A percentile compares a stretch with the other conserved stretches of the same genome.
phyloP scores from a whole-genome alignment of 2,329 filamentous ascomycete species.

The Polychaeton citri region DNA sequence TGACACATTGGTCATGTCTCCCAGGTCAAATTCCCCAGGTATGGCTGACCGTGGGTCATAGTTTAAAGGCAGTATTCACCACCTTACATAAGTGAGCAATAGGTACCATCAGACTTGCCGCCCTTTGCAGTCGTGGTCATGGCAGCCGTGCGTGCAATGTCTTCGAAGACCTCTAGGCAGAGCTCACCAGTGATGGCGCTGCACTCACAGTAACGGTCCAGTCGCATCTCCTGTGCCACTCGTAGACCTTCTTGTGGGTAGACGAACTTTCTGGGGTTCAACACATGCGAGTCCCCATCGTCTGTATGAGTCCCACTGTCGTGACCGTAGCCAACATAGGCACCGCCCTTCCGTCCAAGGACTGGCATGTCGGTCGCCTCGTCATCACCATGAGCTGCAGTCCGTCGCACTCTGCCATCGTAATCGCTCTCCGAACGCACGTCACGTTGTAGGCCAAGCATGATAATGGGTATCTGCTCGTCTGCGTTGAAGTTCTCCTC shows the following conservation, averaged over 20 bases:
- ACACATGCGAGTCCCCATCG: conserved; percentile 16
- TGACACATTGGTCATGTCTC: too few species aligned
- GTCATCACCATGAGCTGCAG: conserved; percentile 5
- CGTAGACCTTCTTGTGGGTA: conserved; percentile 37
- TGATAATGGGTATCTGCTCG: conserved; percentile 41
- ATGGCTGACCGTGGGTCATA: background rate
- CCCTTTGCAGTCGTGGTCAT: conserved; percentile 43
- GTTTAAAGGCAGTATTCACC: background rate
- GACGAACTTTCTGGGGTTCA: conserved; percentile 27
- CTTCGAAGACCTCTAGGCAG: conserved; percentile 46
- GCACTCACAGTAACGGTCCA: conserved; percentile 50
- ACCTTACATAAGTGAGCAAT: conserved; percentile 28
- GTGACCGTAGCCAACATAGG: background rate
- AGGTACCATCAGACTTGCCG: conserved; percentile 30
- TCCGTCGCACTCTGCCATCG: conserved; percentile 11
- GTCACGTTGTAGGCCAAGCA: conserved; percentile 47
- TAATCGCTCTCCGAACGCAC: conserved; percentile 34
- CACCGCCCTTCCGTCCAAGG: background rate
- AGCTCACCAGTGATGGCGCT: conserved; percentile 47
- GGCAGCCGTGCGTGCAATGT: conserved; percentile 45
- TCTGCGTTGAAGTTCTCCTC: conserved; percentile 40
- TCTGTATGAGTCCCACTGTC: conserved; percentile 5
- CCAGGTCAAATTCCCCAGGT: too few species aligned
- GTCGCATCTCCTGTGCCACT: conserved; percentile 45
- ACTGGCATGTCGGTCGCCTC: background rate